Conservation (phyloP, 768 basidiomycete species). For the Polyporus arcularius region DNA sequence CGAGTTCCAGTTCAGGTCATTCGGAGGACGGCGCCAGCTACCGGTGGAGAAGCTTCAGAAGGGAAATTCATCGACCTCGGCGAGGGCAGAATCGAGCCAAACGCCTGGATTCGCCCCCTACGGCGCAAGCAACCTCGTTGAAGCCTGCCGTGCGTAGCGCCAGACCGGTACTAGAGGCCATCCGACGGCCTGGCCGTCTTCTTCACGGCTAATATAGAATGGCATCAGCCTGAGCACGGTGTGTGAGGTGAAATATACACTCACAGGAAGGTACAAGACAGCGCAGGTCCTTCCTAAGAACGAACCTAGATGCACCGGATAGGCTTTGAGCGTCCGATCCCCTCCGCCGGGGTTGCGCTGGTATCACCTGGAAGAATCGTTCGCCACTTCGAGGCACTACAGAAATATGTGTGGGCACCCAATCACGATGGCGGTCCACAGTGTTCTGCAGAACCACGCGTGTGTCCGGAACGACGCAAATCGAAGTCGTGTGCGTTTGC, state of each 20-base stretch:
- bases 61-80: neutral
- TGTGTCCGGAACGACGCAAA: neutral
- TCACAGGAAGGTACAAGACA: slow-evolving; percentile 2
- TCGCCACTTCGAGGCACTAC: slow-evolving; percentile 7
- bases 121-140: neutral
- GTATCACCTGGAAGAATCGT: slow-evolving; percentile 3
- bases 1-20: neutral
- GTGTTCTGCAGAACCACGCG: neutral
- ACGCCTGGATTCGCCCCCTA: neutral
- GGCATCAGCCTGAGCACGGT: slow-evolving; percentile 13
- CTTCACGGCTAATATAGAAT: neutral
- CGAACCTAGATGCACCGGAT: slow-evolving; percentile 21
- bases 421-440: slow-evolving; percentile 4
- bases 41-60: neutral
- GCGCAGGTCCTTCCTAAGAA: neutral
- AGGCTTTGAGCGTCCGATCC: slow-evolving; percentile 18
- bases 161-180: slow-evolving; percentile 4
- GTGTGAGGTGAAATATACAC: neutral
- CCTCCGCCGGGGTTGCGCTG: neutral
- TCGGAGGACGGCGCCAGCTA: neutral
- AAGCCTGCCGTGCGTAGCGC: neutral
- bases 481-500: neutral
- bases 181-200: neutral
- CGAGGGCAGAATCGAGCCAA: neutral
- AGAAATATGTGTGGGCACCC: slow-evolving; percentile 4